These are phyloP conservation scores for Chlamydomonas sphaeroides DNA, from an alignment of 139 green algal genomes.

Conservation along the genomic window DNA sequence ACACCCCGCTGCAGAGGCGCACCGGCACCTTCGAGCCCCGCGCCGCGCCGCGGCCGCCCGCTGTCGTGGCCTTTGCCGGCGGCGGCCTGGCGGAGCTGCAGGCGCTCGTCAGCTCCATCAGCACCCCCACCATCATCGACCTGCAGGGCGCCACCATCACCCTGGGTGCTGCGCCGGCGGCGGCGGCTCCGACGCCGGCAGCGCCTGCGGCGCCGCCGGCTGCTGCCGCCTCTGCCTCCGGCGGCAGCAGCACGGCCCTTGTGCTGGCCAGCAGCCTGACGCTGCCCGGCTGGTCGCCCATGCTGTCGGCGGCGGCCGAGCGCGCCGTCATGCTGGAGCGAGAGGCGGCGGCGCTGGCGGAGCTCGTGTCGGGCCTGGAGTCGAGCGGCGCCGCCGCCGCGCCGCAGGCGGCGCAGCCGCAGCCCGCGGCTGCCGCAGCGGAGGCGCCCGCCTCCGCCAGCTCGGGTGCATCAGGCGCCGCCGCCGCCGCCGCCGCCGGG, in stretches of 20 bases:
- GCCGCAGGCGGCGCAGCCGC: too few relatives aligned
- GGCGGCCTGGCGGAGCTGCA: constrained; percentile 15
- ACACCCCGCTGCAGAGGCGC: not conserved
- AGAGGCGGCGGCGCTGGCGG: too few relatives aligned
- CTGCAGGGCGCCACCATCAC: not conserved
- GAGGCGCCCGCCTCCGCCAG: not conserved
- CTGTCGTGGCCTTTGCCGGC: not conserved
- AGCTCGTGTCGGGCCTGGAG: too few relatives aligned
- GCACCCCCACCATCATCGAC: constrained; percentile 24
- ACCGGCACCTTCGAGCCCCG: constrained; percentile 8
- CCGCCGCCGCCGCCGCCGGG: not conserved
- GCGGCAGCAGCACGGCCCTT: not conserved
- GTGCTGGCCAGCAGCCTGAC: not conserved
- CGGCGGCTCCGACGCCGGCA: not conserved
- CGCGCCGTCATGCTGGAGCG: too few relatives aligned
- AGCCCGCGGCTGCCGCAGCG: not conserved
- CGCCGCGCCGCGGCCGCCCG: not conserved
- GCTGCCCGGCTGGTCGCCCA: not conserved
- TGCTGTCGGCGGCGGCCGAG: not conserved
- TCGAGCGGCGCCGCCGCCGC: too few relatives aligned
- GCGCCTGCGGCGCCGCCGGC: not conserved
- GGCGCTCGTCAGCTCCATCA: not conserved
- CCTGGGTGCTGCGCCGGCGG: not conserved
- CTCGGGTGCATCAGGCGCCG: not conserved
- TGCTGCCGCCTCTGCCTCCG: not conserved